Evolutionary conservation across 2,329 filamentous ascomycete species (phyloP).

Genomic region (Aspergillus sp.): DNA sequence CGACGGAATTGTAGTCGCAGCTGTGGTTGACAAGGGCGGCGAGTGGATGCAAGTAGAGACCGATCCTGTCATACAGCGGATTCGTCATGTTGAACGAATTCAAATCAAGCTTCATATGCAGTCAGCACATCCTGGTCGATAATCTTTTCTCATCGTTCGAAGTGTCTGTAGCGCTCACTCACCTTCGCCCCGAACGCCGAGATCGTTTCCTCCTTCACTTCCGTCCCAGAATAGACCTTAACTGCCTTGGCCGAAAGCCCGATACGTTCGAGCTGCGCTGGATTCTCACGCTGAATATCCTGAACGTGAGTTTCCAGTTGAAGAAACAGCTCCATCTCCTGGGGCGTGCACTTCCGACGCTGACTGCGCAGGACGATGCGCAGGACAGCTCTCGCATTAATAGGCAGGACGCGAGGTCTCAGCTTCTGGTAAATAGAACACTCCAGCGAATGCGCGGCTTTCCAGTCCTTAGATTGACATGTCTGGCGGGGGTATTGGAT

Average conservation of each 20-base stretch:
- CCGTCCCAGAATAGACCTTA: slow-evolving; percentile 51
- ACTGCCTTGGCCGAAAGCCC: slow-evolving; percentile 55
- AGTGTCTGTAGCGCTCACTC: slow-evolving; percentile 8
- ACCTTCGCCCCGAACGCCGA: slow-evolving; percentile 49
- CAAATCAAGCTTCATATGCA: slow-evolving; percentile 48
- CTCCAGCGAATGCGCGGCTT: slow-evolving; percentile 58
- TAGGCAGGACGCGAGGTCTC: slow-evolving; percentile 51
- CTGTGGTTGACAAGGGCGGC: slow-evolving; percentile 61
- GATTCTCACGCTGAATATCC: slow-evolving; percentile 44
- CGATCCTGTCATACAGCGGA: slow-evolving; percentile 56
- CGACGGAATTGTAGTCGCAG: slow-evolving; percentile 59
- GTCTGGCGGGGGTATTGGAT: slow-evolving; percentile 34
- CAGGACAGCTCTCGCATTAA: slow-evolving; percentile 55
- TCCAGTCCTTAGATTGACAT: slow-evolving; percentile 63
- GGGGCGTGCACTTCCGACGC: slow-evolving; percentile 35
- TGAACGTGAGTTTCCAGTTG: slow-evolving; percentile 50
- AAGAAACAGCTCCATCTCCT: slow-evolving; percentile 45
- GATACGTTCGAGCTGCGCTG: slow-evolving; percentile 49
- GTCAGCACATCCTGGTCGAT: background rate
- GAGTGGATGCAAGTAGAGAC: slow-evolving; percentile 58
- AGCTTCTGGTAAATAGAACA: slow-evolving; percentile 54
- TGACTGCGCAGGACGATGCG: slow-evolving; percentile 50
- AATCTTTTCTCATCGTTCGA: background rate
- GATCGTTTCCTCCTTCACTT: slow-evolving; percentile 44
- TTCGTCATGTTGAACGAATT: slow-evolving; percentile 61